A percentile compares a stretch with the other conserved stretches of the same genome.
Conservation (phyloP, 352 stramenopile species). For the Pythium volutum region DNA sequence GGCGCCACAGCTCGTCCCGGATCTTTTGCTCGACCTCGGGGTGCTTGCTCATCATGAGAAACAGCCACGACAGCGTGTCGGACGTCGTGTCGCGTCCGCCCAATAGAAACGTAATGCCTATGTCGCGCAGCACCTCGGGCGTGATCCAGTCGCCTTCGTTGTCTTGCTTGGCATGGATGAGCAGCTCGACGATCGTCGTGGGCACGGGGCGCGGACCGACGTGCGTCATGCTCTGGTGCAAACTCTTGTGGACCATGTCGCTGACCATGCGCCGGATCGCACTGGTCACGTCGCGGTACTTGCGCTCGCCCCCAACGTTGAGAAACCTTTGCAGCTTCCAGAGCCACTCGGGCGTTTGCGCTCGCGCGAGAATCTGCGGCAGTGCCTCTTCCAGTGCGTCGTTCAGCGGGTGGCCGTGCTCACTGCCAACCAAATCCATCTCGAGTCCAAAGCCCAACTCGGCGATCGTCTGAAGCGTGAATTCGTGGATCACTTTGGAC, state of each 20-base stretch:
- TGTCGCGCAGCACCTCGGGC: slow-evolving; percentile 34
- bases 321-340: slow-evolving; percentile 21
- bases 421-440: slow-evolving; percentile 15
- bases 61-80: slow-evolving; percentile 40
- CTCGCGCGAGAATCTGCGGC: slow-evolving; percentile 9
- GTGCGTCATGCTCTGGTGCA: slow-evolving; percentile 3
- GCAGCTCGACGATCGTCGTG: slow-evolving; percentile 21
- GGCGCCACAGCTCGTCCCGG: slow-evolving; percentile 24
- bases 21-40: slow-evolving; percentile 34
- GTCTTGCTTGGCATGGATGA: slow-evolving; percentile 21
- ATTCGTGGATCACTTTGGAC: slow-evolving; percentile 17
- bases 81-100: slow-evolving; percentile 52
- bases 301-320: slow-evolving; percentile 14
- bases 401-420: slow-evolving; percentile 12
- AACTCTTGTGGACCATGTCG: slow-evolving; percentile 15
- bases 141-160: slow-evolving; percentile 11
- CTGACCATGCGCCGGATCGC: slow-evolving; percentile 11
- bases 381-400: slow-evolving; percentile 2
- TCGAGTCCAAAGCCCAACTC: slow-evolving; percentile 28
- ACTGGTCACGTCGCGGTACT: slow-evolving; percentile 1
- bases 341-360: slow-evolving; percentile 14
- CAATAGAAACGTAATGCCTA: slow-evolving; percentile 51
- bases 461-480: slow-evolving; percentile 28
- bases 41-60: slow-evolving; percentile 38
- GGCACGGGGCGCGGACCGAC: slow-evolving; percentile 3